Base-by-base conservation (phyloP, 495 filamentous ascomycete species). In the Thermochaetoides thermophila region DNA sequence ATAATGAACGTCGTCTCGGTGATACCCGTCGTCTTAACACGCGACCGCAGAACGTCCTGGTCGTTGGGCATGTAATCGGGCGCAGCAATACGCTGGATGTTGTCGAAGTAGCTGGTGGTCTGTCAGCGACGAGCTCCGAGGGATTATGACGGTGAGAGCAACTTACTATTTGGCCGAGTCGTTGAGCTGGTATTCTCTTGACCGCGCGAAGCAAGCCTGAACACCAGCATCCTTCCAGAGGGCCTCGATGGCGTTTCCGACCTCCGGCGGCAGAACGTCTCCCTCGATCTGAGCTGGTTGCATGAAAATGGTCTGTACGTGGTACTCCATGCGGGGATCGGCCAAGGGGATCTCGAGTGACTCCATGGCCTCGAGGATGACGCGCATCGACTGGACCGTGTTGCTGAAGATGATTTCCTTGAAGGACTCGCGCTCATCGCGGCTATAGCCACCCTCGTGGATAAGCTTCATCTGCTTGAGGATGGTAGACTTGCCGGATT, bases 351-450 rank as follows among this genome's bases (percentile, higher is more conserved):
- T 61, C 56, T 92, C 84, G 5, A 93, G 63, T 15, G 82, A 89
- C 57, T 93, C 85, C 85, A 93, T 94, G 3, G 85, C 85, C 61
- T 93, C 86, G 42, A 92, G 69, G 37, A 93, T 94, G 52, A 92
- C 86, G 48, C 81, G 84, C 84, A 83, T 92, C 27, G 82, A 94
- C 66, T 86, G 87, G 17, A 89, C 84, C 14, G 84, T 91, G 61
- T 95, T 93, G 69, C 84, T 92, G 72, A 93, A 93, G 63, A 95
- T 93, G 59, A 93, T 92, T 60, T 92, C 85, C 56, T 91, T 89
- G 76, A 80, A 81, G 15, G 77, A 80, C 52, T 84, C 79, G 37
- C 78, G 68, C 57, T 84, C 79, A 48, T 78, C 75, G 56, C 74
- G 74, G 33, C 73, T 78, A 53, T 83, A 84, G 42, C 79, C 78